Evolutionary conservation across 768 basidiomycete genomes (phyloP).

Genomic region (Boletus rubroflammeus): DNA sequence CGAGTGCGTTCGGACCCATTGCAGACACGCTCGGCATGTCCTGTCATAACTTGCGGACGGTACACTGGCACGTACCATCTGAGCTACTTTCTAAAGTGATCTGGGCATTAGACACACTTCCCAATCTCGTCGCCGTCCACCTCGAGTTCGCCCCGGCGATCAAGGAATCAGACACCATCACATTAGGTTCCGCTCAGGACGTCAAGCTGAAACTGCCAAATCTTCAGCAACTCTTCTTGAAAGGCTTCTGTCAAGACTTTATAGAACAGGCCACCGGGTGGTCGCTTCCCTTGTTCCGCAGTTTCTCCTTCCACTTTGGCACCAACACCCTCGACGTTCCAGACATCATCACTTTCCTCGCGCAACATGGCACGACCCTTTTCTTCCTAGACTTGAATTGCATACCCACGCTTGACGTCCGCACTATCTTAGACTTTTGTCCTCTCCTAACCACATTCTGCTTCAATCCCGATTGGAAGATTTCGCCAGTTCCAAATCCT

Average conservation of each 20-base stretch:
- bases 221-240: constrained; percentile 61
- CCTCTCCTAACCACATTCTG: constrained; percentile 58
- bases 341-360: constrained; percentile 58
- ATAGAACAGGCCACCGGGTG: constrained; percentile 68
- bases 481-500: constrained; percentile 26
- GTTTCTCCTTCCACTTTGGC: constrained; percentile 51
- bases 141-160: constrained; percentile 43
- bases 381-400: constrained; percentile 65
- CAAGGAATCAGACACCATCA: constrained; percentile 41
- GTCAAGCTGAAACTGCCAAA: constrained; percentile 50
- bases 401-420: constrained; percentile 52
- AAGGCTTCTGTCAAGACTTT: constrained; percentile 59
- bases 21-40: constrained; percentile 57
- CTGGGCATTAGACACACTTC: constrained; percentile 65
- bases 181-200: constrained; percentile 59
- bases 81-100: constrained; percentile 62
- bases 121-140: constrained; percentile 51
- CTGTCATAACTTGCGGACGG: constrained; percentile 52
- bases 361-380: constrained; percentile 53
- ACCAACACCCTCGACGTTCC: constrained; percentile 43
- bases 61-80: constrained; percentile 56
- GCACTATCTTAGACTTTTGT: constrained; percentile 59
- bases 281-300: constrained; percentile 58
- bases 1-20: constrained; percentile 56
- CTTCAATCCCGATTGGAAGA: constrained; percentile 76